Evolutionary conservation across 192 early-diverging fungal genomes (phyloP), one percentile per base, ranked within the genome.

Genomic region (Endogone sp.): DNA sequence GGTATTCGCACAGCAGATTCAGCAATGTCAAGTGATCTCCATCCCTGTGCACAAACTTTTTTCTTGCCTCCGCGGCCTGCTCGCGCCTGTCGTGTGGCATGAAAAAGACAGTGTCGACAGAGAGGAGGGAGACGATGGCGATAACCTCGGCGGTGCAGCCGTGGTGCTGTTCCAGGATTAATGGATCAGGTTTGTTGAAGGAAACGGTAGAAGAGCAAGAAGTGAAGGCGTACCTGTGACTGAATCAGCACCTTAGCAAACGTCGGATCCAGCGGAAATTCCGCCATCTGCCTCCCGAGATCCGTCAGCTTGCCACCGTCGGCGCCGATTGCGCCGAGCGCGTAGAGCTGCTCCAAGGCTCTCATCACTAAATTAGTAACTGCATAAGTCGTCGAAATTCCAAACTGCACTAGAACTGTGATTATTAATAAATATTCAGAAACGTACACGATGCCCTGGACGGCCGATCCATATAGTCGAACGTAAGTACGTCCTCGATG

Each of bases 381-480:
- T n/a, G n/a, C 81, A 4, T 70, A n/a, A n/a, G n/a, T n/a, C n/a
- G n/a, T n/a, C n/a, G n/a, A n/a, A n/a, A n/a, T n/a, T n/a, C 67
- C n/a, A n/a, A n/a, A n/a, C n/a, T n/a, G n/a, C n/a, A n/a, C n/a
- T n/a, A n/a, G n/a, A n/a, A n/a, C n/a, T n/a, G n/a, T n/a, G n/a
- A n/a, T n/a, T n/a, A n/a, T n/a, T n/a, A n/a, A n/a, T n/a, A n/a
- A n/a, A n/a, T n/a, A n/a, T n/a, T n/a, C n/a, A n/a, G n/a, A n/a
- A n/a, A 71, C 70, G 72, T 76, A 88, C 86, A 73, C 23, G 85
- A 84, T 3, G 79, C 82, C 56, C 91, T 82, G 0, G 91, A 88
- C 6, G 98, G 96, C 26, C 87, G 84, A 70, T 99, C 96, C 88
- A 99, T 91, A 76, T 92, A 99, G 68, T 98, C 96, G 79, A 99